Base-by-base conservation (phyloP, 75 land plant species). In the Picea glauca region DNA sequence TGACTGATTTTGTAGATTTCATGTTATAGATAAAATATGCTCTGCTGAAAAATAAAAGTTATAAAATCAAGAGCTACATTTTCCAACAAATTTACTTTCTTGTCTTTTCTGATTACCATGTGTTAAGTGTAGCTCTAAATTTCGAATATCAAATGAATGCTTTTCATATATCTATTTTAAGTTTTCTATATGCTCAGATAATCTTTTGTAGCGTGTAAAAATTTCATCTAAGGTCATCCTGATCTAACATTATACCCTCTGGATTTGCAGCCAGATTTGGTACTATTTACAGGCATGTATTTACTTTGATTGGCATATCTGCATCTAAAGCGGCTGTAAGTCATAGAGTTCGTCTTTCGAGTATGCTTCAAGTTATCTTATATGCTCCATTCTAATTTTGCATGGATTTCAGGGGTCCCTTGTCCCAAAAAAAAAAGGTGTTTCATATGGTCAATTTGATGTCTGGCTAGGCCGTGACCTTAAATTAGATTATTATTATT, bases 241-340 rank as follows among this genome's bases (percentile, higher is more conserved):
- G 20, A 78, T 62, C 70, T 78, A 20, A 35, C 77, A 40, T 65
- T 74, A 18, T 67, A 77, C 38, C 62, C 13, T 56, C n/a, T 43
- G 2, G 31, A 40, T 58, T 54, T 92, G 87, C 94, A 92, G 96
- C 91, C 95, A 12, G 97, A 94, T 83, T 77, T 94, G 83, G 95
- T 94, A 72, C 87, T 94, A 7, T 93, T 94, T 67, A 90, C 94
- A 85, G 96, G 96, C 83, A 92, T 70, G 94, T 75, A 57, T 80
- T 62, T 61, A 31, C 54, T 81, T 50, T 66, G 50, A 54, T 20
- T 60, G n/a, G 58, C n/a, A 5, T 13, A 13, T 56, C 12, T 20
- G 14, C 46, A 9, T 80, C 4, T 80, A 30, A 50, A 60, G 61
- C 76, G 58, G 72, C 43, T 64, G 74, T 59, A 30, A 81, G 43